Conservation (phyloP, 805 yeast species). For the Cyberlindnera xishuangbannaensis region DNA sequence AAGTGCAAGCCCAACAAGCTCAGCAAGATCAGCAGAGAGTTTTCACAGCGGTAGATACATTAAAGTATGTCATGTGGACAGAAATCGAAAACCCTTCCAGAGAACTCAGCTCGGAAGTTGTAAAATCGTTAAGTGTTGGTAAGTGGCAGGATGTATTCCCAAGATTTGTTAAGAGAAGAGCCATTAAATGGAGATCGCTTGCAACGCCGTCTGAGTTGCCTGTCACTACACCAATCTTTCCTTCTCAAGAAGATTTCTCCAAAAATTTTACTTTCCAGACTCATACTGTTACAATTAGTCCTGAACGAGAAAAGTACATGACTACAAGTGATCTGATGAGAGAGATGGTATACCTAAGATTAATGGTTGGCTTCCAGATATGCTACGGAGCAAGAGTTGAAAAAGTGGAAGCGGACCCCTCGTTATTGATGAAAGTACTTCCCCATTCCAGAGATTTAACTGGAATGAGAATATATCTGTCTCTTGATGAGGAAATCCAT, state of each 20-base stretch:
- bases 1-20: constrained; percentile 4
- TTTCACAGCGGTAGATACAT: constrained; percentile 16
- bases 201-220: constrained; percentile 94
- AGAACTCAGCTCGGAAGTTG: constrained; percentile 47
- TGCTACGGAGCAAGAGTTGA: constrained; percentile 68
- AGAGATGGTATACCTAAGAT: constrained; percentile 80
- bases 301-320: constrained; percentile 47
- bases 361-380: constrained; percentile 86
- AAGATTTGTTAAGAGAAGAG: constrained; percentile 51
- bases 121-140: constrained; percentile 59
- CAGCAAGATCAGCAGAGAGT: constrained; percentile 9
- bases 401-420: constrained; percentile 55
- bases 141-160: constrained; percentile 94
- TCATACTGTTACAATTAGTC: constrained; percentile 69
- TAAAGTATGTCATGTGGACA: constrained; percentile 42
- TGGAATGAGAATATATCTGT: constrained; percentile 67
- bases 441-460: constrained; percentile 36
- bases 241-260: constrained; percentile 61
- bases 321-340: constrained; percentile 61
- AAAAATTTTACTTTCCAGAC: constrained; percentile 72
- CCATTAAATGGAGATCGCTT: constrained; percentile 89
- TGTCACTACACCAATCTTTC: constrained; percentile 70
- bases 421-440: constrained; percentile 53
- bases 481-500: constrained; percentile 80
- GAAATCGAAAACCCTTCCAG: constrained; percentile 73